Base-by-base conservation (phyloP, 2,329 filamentous ascomycete species). In the Falciphora oryzae region DNA sequence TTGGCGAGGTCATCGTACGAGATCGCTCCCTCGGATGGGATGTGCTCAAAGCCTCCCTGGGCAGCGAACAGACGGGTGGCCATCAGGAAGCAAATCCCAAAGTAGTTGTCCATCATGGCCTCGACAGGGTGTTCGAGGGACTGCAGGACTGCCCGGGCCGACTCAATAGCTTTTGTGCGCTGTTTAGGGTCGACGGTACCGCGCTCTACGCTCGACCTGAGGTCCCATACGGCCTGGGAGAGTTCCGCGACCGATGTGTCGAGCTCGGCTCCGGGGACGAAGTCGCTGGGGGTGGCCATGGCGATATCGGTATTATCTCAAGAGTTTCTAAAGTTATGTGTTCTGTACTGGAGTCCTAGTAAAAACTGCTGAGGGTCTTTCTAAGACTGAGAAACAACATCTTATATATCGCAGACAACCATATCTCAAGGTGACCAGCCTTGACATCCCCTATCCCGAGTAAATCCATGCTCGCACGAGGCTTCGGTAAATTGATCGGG, bases 11-110 rank as follows among this genome's bases (percentile, higher is more conserved):
- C 69, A 0, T 59, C 56, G 63, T 72, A 72, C 8, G 71, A 69
- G 18, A 76, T 73, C 1, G 65, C 38, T 1, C 68, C 73, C 0
- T 69, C 68, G 2, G 61, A 22, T 0, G 75, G 74, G 27, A 78
- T 74, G 1, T 65, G 59, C 8, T 74, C 72, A 61, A 77, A 76
- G 0, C 67, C 71, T 11, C 70, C 68, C 73, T 75, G 75, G 53
- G 72, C 68, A 32, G 72, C 65, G 62, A 77, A 75, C 4, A 76
- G 65, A 1, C 69, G 68, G 8, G 71, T 59, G 3, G 70, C 71
- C 2, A 65, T 67, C 16, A 72, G 65, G 7, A 68, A 64, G 25
- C 65, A 61, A 6, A 68, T 25, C 8, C 44, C 44, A 53, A 53
- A 27, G 7, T 61, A 27, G 4, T 44, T 60, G 35, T 68, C 32